Conservation (phyloP, 495 filamentous ascomycete species). For the Xylaria flabelliformis region DNA sequence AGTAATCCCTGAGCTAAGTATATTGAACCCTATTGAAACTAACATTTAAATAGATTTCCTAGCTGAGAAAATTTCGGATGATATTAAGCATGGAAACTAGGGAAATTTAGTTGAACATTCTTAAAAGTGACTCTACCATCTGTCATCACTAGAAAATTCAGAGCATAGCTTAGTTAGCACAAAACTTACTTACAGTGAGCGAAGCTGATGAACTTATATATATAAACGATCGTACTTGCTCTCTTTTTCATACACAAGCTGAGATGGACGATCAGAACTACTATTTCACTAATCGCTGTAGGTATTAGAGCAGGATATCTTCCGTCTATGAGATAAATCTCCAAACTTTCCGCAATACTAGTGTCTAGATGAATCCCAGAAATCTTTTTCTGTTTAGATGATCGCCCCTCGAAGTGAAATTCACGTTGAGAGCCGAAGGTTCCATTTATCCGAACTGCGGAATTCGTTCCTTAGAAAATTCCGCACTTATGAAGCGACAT, state of each 20-base stretch:
- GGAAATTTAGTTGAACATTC: not conserved
- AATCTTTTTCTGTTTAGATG: not conserved
- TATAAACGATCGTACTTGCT: too few relatives aligned
- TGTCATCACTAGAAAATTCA: not conserved
- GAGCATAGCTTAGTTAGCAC: not conserved
- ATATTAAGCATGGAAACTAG: not conserved
- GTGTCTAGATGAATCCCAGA: not conserved
- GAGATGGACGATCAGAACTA: too few relatives aligned
- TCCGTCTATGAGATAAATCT: too few relatives aligned
- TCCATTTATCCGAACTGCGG: not conserved
- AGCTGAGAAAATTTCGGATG: conserved; percentile 9
- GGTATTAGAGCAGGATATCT: too few relatives aligned
- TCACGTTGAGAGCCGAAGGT: not conserved
- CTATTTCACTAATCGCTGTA: too few relatives aligned
- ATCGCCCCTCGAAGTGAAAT: not conserved
- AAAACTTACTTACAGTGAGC: too few relatives aligned
- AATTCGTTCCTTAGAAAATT: not conserved
- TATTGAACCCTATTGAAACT: not conserved
- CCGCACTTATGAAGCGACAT: not conserved
- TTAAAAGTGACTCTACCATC: too few relatives aligned
- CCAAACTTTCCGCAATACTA: not conserved
- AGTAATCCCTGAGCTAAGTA: not conserved
- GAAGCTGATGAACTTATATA: too few relatives aligned
- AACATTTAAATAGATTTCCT: conserved; percentile 3
- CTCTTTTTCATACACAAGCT: too few relatives aligned